Conservation (phyloP, 1,284 basidiomycete species). For the Ustilago hordei region DNA sequence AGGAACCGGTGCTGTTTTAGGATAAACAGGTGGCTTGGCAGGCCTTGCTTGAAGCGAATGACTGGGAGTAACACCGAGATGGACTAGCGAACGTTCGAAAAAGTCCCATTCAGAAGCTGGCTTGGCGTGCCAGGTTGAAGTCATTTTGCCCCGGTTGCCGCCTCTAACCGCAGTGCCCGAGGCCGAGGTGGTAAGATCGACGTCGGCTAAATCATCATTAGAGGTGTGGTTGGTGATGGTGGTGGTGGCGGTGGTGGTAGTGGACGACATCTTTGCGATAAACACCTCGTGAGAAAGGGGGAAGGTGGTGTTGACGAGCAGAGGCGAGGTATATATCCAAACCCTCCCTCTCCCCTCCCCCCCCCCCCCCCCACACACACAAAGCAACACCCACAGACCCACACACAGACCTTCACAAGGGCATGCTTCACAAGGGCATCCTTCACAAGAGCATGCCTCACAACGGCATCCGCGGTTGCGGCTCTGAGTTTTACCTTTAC, state of each 20-base stretch:
- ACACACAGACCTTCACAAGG: too few relatives aligned
- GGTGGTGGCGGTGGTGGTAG: conserved; percentile 1
- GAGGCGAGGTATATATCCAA: neutral
- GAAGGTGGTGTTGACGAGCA: neutral
- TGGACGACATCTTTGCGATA: neutral
- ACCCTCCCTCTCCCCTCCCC: conserved; percentile 4
- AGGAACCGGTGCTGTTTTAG: conserved; percentile 38
- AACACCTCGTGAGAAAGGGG: neutral
- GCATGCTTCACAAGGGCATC: too few relatives aligned
- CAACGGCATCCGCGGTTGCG: too few relatives aligned
- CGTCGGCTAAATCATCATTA: neutral
- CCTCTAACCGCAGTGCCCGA: neutral
- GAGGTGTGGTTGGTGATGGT: neutral
- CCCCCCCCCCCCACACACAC: too few relatives aligned
- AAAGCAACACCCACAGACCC: too few relatives aligned
- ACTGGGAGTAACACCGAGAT: conserved; percentile 19
- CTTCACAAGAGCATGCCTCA: too few relatives aligned
- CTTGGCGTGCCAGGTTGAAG: conserved; percentile 30
- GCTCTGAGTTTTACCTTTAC: too few relatives aligned
- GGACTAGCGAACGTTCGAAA: conserved; percentile 15
- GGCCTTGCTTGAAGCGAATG: neutral
- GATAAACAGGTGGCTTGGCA: conserved; percentile 22
- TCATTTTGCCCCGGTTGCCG: conserved; percentile 24
- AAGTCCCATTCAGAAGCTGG: conserved; percentile 15
- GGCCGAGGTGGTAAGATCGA: conserved; percentile 2